These are phyloP conservation scores for Lunularia cruciata DNA, from an alignment of 225 moss, liverwort and hornwort species.

Conservation along the genomic window DNA sequence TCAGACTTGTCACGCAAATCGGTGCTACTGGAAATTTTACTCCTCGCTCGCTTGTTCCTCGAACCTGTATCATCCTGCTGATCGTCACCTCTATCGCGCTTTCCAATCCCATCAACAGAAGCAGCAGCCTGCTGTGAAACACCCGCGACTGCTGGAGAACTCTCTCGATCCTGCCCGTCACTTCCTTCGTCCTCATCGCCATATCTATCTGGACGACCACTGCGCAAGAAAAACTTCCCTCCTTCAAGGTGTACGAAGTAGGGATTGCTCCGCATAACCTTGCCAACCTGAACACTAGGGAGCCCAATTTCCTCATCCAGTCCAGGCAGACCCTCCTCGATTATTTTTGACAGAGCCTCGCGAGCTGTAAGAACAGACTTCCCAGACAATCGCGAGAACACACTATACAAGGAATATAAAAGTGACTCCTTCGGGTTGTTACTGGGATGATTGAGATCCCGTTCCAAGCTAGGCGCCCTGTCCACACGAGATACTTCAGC, in stretches of 20 bases:
- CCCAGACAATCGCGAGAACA: constrained; percentile 54
- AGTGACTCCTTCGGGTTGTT: constrained; percentile 47
- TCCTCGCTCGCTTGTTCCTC: constrained; percentile 37
- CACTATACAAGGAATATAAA: constrained; percentile 44
- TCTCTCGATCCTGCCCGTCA: constrained; percentile 23
- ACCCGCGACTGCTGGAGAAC: not conserved
- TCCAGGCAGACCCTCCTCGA: constrained; percentile 75
- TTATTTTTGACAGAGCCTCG: constrained; percentile 72
- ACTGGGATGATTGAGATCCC: constrained; percentile 43
- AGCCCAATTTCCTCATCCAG: constrained; percentile 62
- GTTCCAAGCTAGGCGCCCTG: not conserved
- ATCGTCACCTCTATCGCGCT: constrained; percentile 20
- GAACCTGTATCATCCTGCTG: constrained; percentile 1
- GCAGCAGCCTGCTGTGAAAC: constrained; percentile 3
- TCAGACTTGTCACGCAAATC: constrained; percentile 9
- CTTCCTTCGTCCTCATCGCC: constrained; percentile 39
- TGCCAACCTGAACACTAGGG: constrained; percentile 79
- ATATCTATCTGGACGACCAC: constrained; percentile 46
- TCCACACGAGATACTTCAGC: not conserved
- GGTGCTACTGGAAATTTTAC: constrained; percentile 20
- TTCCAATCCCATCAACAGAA: constrained; percentile 19
- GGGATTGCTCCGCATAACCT: constrained; percentile 61
- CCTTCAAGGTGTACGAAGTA: constrained; percentile 75
- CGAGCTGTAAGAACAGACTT: constrained; percentile 67
- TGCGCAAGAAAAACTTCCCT: constrained; percentile 78